Conservation (phyloP, 2,329 filamentous ascomycete genomes). For the Coniochaeta sp. region DNA sequence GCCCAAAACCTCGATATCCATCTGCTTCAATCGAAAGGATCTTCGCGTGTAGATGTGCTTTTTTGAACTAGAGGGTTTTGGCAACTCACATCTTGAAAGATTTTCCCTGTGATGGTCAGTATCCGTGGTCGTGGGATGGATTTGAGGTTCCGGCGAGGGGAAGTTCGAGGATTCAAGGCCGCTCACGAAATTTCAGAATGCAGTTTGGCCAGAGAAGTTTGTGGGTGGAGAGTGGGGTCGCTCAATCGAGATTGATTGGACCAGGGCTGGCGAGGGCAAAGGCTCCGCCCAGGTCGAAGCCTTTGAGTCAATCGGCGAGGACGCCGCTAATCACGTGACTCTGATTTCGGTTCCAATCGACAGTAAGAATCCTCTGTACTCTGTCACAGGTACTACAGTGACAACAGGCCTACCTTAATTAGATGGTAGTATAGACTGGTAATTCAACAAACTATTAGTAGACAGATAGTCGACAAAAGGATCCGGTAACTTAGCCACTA, state of each 20-base stretch:
- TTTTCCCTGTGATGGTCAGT: conserved; percentile 28
- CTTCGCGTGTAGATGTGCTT: background rate
- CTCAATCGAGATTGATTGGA: conserved; percentile 3
- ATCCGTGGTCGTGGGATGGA: conserved; percentile 20
- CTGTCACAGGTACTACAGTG: no score
- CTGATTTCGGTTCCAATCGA: no score
- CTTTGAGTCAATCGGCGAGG: background rate
- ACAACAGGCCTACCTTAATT: no score
- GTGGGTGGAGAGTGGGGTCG: conserved; percentile 18
- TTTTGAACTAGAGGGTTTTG: conserved; percentile 1
- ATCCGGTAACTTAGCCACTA: no score
- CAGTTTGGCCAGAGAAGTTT: conserved; percentile 13
- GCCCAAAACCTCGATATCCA: background rate
- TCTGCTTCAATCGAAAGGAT: conserved; percentile 1
- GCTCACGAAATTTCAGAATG: conserved; percentile 20
- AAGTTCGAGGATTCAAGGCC: conserved; percentile 12
- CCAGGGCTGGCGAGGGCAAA: conserved; percentile 17
- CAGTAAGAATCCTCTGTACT: no score
- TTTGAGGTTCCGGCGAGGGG: conserved; percentile 21
- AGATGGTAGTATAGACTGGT: no score
- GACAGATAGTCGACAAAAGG: no score
- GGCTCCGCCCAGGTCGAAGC: background rate
- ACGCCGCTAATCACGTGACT: background rate
- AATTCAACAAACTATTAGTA: no score
- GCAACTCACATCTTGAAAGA: conserved; percentile 32